Conservation (phyloP, 306 rosid genomes). For the Vigna radiata region DNA sequence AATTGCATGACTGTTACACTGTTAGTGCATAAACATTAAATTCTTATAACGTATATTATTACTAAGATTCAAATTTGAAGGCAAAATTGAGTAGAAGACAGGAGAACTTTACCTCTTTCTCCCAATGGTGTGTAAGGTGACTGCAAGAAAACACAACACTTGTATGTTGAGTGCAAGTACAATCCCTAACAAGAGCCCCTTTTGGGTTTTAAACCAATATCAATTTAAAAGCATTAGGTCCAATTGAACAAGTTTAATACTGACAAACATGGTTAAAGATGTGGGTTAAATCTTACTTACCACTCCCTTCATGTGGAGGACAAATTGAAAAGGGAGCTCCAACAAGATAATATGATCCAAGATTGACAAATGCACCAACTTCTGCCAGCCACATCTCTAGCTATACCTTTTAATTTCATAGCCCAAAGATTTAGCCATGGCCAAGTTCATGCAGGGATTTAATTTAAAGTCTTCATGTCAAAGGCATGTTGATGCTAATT, state of each 20-base stretch:
- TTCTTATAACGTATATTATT: no score
- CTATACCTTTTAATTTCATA: constrained; percentile 44
- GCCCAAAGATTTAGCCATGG: no score
- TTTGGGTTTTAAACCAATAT: constrained; percentile 9
- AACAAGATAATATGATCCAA: constrained; percentile 52
- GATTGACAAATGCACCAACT: constrained; percentile 54
- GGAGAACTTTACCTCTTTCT: constrained; percentile 48
- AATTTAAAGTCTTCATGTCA: no score
- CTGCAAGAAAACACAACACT: constrained; percentile 44
- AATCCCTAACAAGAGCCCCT: constrained; percentile 50
- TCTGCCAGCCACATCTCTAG: constrained; percentile 57
- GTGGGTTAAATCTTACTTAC: constrained; percentile 25
- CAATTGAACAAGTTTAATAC: no score
- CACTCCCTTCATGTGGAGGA: constrained; percentile 45
- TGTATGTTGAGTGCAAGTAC: constrained; percentile 48
- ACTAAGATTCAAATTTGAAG: no score
- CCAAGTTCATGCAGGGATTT: no score
- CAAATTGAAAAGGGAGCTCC: constrained; percentile 44
- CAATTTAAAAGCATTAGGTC: no score
- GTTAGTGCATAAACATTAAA: no score
- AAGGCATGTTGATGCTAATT: no score
- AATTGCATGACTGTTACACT: no score
- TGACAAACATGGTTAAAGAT: not conserved
- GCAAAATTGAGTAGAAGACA: not conserved
- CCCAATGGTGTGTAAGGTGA: constrained; percentile 51